These are phyloP conservation scores for Monosporascus sp. DNA, from an alignment of 2,329 filamentous ascomycete genomes.

Conservation along the genomic window DNA sequence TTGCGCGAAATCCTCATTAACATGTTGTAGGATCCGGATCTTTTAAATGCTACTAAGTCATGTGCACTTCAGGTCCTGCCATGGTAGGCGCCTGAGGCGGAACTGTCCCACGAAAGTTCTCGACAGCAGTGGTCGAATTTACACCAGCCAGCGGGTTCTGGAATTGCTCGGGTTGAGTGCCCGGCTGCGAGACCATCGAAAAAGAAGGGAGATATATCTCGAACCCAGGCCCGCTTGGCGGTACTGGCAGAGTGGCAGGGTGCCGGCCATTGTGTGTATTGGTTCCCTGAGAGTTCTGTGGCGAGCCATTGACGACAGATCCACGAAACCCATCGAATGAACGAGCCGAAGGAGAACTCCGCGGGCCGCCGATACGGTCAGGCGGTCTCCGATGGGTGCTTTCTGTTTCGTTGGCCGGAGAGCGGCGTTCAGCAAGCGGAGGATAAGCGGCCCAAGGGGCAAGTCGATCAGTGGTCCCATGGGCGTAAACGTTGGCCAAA, in stretches of 20 bases:
- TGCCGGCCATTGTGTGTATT: conserved; percentile 10
- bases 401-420: conserved; percentile 21
- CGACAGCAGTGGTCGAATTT: conserved; percentile 1
- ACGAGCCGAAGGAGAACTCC: conserved; percentile 17
- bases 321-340: conserved; percentile 11
- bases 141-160: conserved; percentile 11
- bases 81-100: conserved; percentile 16
- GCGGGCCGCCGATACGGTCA: conserved; percentile 20
- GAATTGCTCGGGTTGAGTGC: conserved; percentile 10
- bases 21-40: no score
- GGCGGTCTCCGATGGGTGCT: conserved; percentile 25
- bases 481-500: background rate
- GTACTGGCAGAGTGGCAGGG: conserved; percentile 6
- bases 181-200: conserved; percentile 10
- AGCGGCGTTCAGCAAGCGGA: conserved; percentile 16
- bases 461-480: background rate
- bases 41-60: background rate
- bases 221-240: conserved; percentile 7
- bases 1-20: no score
- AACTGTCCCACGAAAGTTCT: conserved; percentile 8
- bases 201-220: conserved; percentile 7
- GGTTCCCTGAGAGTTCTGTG: conserved; percentile 14
- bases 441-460: background rate
- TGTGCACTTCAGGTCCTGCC: conserved; percentile 13
- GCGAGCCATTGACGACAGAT: conserved; percentile 8